phyloP scores from a whole-genome alignment of 768 basidiomycete genomes.

The Mrakia hoshinonis region DNA sequence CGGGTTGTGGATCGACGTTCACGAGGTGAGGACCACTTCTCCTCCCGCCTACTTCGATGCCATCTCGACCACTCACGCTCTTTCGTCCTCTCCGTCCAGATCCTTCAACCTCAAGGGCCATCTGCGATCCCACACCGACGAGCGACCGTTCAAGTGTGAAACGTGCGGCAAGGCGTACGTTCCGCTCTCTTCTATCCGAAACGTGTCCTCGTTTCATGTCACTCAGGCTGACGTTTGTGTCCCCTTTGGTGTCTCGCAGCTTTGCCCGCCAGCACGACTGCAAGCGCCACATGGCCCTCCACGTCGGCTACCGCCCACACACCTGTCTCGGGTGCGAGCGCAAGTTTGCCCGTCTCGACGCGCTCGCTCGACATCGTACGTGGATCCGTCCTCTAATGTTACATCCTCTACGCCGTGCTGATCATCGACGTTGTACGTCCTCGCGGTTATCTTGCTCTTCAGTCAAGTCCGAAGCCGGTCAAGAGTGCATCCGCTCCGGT shows the following conservation, averaged over 20 bases:
- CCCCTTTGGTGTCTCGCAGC: conserved; percentile 38
- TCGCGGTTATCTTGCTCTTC: conserved; percentile 16
- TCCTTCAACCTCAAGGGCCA: conserved; percentile 89
- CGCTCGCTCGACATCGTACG: conserved; percentile 84
- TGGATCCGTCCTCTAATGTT: conserved; percentile 32
- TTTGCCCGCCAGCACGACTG: conserved; percentile 70
- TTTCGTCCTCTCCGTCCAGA: conserved; percentile 3
- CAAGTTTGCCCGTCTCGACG: conserved; percentile 91
- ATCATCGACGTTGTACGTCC: not conserved
- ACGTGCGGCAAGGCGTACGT: conserved; percentile 64
- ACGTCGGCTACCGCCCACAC: conserved; percentile 85
- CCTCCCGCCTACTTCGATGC: not conserved
- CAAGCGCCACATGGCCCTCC: conserved; percentile 89
- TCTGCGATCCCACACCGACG: conserved; percentile 85
- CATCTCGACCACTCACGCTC: conserved; percentile 41
- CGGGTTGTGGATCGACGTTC: conserved; percentile 81
- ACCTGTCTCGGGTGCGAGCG: conserved; percentile 86
- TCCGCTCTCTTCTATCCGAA: not conserved
- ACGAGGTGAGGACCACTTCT: conserved; percentile 48
- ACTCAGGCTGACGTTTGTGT: conserved; percentile 8
- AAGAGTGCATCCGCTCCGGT: conserved; percentile 51
- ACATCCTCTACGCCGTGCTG: not conserved
- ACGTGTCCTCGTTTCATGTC: not conserved
- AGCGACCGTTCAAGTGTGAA: conserved; percentile 87
- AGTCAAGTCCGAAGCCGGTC: conserved; percentile 73